Evolutionary conservation across 2,329 filamentous ascomycete genomes (phyloP).

Genomic region (Cladosporium sp.): DNA sequence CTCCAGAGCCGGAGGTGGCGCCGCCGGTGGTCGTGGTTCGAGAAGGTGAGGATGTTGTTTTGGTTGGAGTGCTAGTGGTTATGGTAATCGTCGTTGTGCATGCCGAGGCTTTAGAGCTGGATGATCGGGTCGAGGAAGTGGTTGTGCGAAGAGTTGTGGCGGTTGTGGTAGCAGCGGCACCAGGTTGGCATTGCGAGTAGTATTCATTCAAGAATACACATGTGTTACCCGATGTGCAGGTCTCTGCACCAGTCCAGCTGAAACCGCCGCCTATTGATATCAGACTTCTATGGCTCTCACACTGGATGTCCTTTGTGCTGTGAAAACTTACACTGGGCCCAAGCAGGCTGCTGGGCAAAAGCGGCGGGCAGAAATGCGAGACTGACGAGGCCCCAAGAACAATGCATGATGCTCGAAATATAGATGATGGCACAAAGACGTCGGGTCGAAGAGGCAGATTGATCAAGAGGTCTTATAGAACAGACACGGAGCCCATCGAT

Average conservation of each 20-base stretch:
- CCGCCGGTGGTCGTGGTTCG: conserved; percentile 25
- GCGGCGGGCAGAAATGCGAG: conserved; percentile 1
- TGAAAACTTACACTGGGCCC: conserved; percentile 37
- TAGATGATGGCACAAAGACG: not conserved
- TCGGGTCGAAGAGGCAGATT: not conserved
- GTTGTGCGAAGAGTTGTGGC: conserved; percentile 16
- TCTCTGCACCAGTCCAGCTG: conserved; percentile 40
- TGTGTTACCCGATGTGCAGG: conserved; percentile 39
- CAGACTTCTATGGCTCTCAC: not conserved
- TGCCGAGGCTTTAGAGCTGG: conserved; percentile 8
- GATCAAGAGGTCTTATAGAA: not conserved
- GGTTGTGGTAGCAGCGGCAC: not conserved
- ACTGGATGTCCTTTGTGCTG: not conserved
- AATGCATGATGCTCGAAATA: conserved; percentile 2
- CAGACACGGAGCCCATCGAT: conserved; percentile 9
- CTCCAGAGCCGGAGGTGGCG: conserved; percentile 37
- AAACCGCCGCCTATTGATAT: conserved; percentile 35
- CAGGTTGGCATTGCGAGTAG: conserved; percentile 40
- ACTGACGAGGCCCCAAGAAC: not conserved
- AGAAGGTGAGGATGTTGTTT: conserved; percentile 14
- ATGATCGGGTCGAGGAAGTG: conserved; percentile 27
- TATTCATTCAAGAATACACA: conserved; percentile 40
- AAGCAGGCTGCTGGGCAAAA: conserved; percentile 26
- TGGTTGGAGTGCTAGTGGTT: conserved; percentile 25
- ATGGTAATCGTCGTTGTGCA: conserved; percentile 17